Percentiles rank a stretch among this genome's conserved stretches.
Conservation (phyloP, 345 rosid genomes). For the Bruguiera parviflora region DNA sequence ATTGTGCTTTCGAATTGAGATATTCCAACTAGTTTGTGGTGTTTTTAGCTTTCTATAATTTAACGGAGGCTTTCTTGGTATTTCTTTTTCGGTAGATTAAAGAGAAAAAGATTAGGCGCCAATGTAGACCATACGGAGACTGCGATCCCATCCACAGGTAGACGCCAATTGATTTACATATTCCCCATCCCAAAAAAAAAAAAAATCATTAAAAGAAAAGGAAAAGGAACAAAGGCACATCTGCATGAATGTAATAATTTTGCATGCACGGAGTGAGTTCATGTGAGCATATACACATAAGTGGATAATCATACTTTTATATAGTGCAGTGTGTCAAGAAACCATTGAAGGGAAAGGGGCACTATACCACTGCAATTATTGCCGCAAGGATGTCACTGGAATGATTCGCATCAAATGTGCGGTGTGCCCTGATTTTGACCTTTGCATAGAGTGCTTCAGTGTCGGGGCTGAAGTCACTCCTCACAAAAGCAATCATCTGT, state of each 20-base stretch:
- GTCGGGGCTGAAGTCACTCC: conserved; percentile 79
- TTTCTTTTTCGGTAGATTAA: conserved; percentile 43
- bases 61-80: not conserved
- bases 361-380: conserved; percentile 82
- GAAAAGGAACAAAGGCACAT: not conserved
- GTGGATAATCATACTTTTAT: not conserved
- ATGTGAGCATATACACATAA: not conserved
- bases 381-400: conserved; percentile 85
- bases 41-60: not conserved
- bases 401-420: conserved; percentile 84
- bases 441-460: conserved; percentile 83
- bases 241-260: not conserved
- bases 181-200: too few relatives aligned
- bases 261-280: not conserved
- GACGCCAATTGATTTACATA: not conserved
- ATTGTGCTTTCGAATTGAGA: too few relatives aligned
- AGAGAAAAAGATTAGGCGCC: conserved; percentile 50
- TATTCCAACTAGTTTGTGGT: not conserved
- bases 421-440: conserved; percentile 81
- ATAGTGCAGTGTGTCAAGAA: conserved; percentile 41
- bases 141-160: conserved; percentile 33
- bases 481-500: conserved; percentile 72
- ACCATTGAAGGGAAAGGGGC: conserved; percentile 46
- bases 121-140: conserved; percentile 43
- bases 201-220: too few relatives aligned